Evolutionary conservation across 441 rosid genomes (phyloP).

Genomic region (Iberis amara): DNA sequence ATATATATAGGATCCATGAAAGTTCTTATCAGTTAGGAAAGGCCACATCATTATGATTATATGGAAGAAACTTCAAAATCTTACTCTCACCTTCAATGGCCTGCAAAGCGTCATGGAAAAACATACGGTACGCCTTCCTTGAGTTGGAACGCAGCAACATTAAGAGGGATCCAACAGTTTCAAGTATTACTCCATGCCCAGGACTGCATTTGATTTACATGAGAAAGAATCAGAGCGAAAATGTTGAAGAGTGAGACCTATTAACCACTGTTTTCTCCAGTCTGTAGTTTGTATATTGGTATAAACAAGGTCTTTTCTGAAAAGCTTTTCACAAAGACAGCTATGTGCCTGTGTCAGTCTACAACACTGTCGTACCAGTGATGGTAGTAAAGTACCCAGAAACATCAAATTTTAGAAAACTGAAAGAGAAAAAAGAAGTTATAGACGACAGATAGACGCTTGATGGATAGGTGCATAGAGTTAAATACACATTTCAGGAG

Average conservation of each 20-base stretch:
- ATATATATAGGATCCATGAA: not conserved
- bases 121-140: slow-evolving; percentile 68
- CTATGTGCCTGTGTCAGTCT: not conserved
- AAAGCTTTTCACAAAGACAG: not conserved
- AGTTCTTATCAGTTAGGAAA: slow-evolving; percentile 19
- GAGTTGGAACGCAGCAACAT: slow-evolving; percentile 82
- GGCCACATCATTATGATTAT: slow-evolving; percentile 17
- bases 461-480: not conserved
- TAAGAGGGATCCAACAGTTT: slow-evolving; percentile 77
- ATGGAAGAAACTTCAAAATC: slow-evolving; percentile 15
- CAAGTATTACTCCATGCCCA: slow-evolving; percentile 77
- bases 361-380: not conserved
- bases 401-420: not conserved
- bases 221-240: slow-evolving; percentile 19
- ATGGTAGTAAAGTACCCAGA: slow-evolving; percentile 1
- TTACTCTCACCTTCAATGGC: slow-evolving; percentile 62
- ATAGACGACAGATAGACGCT: not conserved
- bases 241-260: slow-evolving; percentile 1
- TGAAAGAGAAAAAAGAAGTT: not conserved
- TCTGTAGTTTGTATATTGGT: slow-evolving; percentile 6
- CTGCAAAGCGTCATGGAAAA: slow-evolving; percentile 70
- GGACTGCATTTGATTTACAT: slow-evolving; percentile 39
- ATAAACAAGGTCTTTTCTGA: not conserved
- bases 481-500: not conserved
- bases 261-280: slow-evolving; percentile 7